Conservation (phyloP, 345 rosid species). For the Lepidium didymum region DNA sequence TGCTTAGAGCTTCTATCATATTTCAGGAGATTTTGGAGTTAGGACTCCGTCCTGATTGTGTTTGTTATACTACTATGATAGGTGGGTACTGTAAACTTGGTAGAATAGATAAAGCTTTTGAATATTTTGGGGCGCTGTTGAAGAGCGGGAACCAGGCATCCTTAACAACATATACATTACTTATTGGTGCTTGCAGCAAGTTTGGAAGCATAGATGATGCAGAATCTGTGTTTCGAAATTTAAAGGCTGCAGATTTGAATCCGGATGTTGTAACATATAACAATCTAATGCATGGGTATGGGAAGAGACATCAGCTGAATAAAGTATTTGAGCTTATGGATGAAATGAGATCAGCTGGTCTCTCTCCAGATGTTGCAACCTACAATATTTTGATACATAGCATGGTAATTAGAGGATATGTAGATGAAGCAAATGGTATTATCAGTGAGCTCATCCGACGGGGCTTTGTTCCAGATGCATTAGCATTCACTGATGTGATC, state of each 20-base stretch:
- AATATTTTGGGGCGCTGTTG: slow-evolving; percentile 38
- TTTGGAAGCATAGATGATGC: slow-evolving; percentile 30
- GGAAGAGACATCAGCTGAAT: slow-evolving; percentile 37
- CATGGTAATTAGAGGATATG: slow-evolving; percentile 37
- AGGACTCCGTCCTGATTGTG: slow-evolving; percentile 43
- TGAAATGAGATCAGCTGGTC: slow-evolving; percentile 35
- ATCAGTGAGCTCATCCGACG: slow-evolving; percentile 39
- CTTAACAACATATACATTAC: slow-evolving; percentile 34
- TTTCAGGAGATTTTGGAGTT: slow-evolving; percentile 38
- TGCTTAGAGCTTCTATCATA: slow-evolving; percentile 33
- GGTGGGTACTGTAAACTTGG: slow-evolving; percentile 36
- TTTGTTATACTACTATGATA: slow-evolving; percentile 38
- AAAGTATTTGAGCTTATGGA: slow-evolving; percentile 41
- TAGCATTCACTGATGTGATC: slow-evolving; percentile 47
- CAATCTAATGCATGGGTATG: slow-evolving; percentile 38
- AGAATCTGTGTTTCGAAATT: slow-evolving; percentile 25
- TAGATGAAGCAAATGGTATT: slow-evolving; percentile 36
- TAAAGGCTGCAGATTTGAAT: slow-evolving; percentile 26
- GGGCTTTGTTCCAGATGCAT: slow-evolving; percentile 34
- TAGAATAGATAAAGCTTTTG: slow-evolving; percentile 30
- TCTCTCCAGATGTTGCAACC: slow-evolving; percentile 42
- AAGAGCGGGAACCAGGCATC: slow-evolving; percentile 38
- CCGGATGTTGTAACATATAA: slow-evolving; percentile 44
- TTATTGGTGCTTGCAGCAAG: slow-evolving; percentile 37
- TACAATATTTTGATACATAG: slow-evolving; percentile 45